Conservation (phyloP, 2,329 filamentous ascomycete species). For the Clarireedia hainanense region DNA sequence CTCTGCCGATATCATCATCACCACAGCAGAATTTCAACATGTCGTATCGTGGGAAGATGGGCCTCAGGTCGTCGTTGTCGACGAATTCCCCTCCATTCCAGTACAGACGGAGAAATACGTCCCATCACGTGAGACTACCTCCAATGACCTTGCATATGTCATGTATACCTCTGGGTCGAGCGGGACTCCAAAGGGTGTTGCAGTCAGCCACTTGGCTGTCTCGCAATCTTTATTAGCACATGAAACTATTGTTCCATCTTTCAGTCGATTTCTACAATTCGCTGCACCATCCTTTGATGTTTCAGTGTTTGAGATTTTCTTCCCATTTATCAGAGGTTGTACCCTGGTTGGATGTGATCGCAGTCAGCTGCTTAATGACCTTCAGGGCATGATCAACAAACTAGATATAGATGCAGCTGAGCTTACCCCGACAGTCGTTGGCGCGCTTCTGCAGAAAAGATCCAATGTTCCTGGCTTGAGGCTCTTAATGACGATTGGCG, state of each 20-base stretch:
- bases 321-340: constrained; percentile 64
- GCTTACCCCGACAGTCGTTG: constrained; percentile 80
- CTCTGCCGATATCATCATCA: constrained; percentile 59
- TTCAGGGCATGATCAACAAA: constrained; percentile 56
- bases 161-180: constrained; percentile 94
- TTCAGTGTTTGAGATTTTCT: constrained; percentile 92
- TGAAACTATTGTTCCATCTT: constrained; percentile 65
- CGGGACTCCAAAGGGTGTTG: constrained; percentile 80
- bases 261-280: constrained; percentile 80
- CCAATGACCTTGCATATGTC: constrained; percentile 61
- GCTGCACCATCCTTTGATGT: constrained; percentile 91
- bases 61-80: constrained; percentile 34
- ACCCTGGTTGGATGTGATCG: constrained; percentile 69
- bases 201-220: constrained; percentile 69
- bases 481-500: constrained; percentile 77
- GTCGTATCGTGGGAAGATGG: constrained; percentile 31
- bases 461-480: constrained; percentile 58
- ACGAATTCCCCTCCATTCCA: constrained; percentile 27
- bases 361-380: constrained; percentile 62
- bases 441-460: constrained; percentile 64
- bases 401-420: constrained; percentile 77
- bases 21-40: constrained; percentile 41
- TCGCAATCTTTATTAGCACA: constrained; percentile 80
- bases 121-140: constrained; percentile 11
- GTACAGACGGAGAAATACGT: neutral